These are phyloP conservation scores for Candida ulmi DNA, from an alignment of 805 yeast species.

Conservation along the genomic window DNA sequence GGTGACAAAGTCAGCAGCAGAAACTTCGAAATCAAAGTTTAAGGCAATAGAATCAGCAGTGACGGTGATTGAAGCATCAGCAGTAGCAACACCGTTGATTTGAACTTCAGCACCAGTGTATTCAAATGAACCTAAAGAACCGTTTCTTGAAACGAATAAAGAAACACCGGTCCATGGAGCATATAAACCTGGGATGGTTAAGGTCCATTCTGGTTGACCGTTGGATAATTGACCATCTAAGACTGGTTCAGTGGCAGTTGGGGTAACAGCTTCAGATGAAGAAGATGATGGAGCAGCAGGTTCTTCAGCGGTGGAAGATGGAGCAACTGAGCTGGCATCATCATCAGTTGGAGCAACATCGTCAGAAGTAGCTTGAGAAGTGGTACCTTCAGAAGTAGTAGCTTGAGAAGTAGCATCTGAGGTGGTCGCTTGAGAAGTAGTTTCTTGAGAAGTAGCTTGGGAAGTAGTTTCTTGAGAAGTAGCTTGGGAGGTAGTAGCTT, in stretches of 20 bases:
- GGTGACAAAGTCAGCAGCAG: neutral
- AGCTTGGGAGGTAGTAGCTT: neutral
- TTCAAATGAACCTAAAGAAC: neutral
- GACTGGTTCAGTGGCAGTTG: neutral
- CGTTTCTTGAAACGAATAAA: neutral
- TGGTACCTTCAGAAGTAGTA: neutral
- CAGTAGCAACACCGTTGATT: neutral
- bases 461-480: neutral
- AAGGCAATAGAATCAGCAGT: conserved; percentile 5
- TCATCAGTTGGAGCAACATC: too few relatives aligned
- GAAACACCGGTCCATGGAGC: neutral
- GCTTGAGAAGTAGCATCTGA: neutral
- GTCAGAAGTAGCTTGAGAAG: too few relatives aligned
- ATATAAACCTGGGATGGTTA: neutral
- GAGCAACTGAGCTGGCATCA: too few relatives aligned
- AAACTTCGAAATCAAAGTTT: neutral
- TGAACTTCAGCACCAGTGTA: neutral
- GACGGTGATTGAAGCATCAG: neutral
- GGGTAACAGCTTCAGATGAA: neutral
- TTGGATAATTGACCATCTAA: neutral
- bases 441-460: neutral
- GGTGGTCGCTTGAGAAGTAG: too few relatives aligned
- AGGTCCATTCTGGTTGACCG: neutral
- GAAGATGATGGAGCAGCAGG: neutral
- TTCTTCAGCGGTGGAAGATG: too few relatives aligned